A percentile compares a stretch with the other conserved stretches of the same genome.
Evolutionary conservation across 768 basidiomycete genomes (phyloP).

Genomic region (Trametes meyenii): DNA sequence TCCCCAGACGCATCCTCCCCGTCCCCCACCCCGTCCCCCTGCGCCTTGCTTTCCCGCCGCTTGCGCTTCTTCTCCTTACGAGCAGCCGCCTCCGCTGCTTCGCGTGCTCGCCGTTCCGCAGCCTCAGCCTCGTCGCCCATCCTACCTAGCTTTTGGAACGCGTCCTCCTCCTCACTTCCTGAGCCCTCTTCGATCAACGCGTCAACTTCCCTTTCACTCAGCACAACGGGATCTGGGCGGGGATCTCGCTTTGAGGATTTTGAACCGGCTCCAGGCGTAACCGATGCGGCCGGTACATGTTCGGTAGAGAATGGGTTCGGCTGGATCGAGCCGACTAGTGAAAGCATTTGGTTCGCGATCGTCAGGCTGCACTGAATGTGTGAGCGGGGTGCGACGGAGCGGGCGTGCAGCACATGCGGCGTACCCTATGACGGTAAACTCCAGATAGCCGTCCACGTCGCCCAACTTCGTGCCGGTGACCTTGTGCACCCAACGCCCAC

Average conservation of each 20-base stretch:
- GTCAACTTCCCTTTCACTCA: conserved; percentile 28
- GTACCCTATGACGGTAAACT: conserved; percentile 90
- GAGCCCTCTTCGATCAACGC: conserved; percentile 30
- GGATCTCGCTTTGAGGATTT: conserved; percentile 1
- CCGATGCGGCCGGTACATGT: conserved; percentile 45
- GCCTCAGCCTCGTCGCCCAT: conserved; percentile 35
- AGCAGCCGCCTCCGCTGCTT: conserved; percentile 30
- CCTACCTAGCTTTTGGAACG: conserved; percentile 36
- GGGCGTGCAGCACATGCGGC: conserved; percentile 29
- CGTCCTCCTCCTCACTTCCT: conserved; percentile 37
- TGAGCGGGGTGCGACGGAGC: background rate
- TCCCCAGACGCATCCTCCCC: conserved; percentile 18
- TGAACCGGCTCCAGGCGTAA: conserved; percentile 23
- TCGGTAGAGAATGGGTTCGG: conserved; percentile 70
- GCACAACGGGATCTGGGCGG: conserved; percentile 17
- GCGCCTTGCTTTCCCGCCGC: conserved; percentile 30
- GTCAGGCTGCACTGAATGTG: conserved; percentile 57
- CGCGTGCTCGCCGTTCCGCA: conserved; percentile 25
- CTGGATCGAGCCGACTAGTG: conserved; percentile 83
- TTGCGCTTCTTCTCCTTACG: conserved; percentile 36
- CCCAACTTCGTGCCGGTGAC: conserved; percentile 72
- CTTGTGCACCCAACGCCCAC: conserved; percentile 81
- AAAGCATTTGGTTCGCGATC: conserved; percentile 92
- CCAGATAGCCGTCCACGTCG: conserved; percentile 62
- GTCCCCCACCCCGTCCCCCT: conserved; percentile 16